Base-by-base conservation (phyloP, 2,329 filamentous ascomycete species). In the Dryadomyces quercus-mongolicae region DNA sequence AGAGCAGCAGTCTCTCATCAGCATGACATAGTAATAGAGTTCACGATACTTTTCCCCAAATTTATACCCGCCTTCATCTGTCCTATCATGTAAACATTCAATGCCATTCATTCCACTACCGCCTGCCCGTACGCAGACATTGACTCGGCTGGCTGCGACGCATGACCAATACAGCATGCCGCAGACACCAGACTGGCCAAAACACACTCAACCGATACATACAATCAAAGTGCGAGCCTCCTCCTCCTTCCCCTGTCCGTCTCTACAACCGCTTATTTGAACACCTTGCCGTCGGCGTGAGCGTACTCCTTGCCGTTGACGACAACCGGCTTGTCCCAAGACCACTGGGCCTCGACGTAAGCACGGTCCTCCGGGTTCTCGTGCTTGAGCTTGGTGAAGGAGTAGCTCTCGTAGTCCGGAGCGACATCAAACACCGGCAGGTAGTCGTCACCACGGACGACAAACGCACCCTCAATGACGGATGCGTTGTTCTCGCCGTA, bases 371-470 rank as follows among this genome's bases (percentile, higher is more conserved):
- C 89, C 54, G 80, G 71, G 70, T 88, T 95, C 71, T 73, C 82
- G 69, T 82, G 85, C 80, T 98, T 92, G 66, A 98, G 89, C 86
- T 96, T 97, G 71, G 76, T 86, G 84, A 97, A 97, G 64, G 81
- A 73, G 81, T 97, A 98, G 77, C 86, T 92, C 82, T 98, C 93
- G 72, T 81, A 90, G 76, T 98, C 93, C 66, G 93, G 93, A 68
- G 92, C 93, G 66, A 98, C 93, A 65, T 97, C 88, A 71, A 98
- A 96, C 65, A 90, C 93, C 58, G 88, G 86, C 53, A 78, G 65
- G 71, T 79, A 82, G 25, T 98, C 88, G 71, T 97, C 84, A 63
- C 93, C 93, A 68, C 93, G 92, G 77, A 96, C 80, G 70, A 98
- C 75, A 74, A 96, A 97, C 61, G 88, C 93, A 77, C 93, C 93